Evolutionary conservation across 1,284 basidiomycete species (phyloP).

Genomic region (Ustilago hordei): DNA sequence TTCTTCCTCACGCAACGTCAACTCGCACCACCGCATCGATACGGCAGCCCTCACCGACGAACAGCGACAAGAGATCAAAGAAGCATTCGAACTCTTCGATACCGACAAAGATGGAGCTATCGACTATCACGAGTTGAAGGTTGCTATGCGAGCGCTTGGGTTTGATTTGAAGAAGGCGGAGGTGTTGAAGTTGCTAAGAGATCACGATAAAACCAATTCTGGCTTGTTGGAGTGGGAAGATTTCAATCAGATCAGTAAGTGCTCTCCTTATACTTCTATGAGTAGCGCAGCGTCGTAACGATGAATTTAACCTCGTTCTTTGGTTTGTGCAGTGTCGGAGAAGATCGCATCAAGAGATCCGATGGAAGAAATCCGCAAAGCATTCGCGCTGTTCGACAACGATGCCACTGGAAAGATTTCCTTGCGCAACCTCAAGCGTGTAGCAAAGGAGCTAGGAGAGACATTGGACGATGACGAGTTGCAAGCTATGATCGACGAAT

Average conservation of each 20-base stretch:
- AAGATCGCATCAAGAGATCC: constrained; percentile 92
- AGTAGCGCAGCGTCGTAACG: not conserved
- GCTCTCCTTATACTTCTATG: not conserved
- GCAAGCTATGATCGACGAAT: constrained; percentile 99
- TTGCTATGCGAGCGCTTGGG: constrained; percentile 96
- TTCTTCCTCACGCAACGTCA: constrained; percentile 30
- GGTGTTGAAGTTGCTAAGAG: constrained; percentile 91
- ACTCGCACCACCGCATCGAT: constrained; percentile 39
- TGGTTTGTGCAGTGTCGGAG: constrained; percentile 81
- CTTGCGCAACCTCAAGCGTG: constrained; percentile 87
- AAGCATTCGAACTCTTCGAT: constrained; percentile 99
- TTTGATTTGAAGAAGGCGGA: constrained; percentile 99
- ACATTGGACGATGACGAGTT: constrained; percentile 94
- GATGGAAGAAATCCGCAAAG: constrained; percentile 93
- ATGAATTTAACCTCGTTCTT: too few species aligned
- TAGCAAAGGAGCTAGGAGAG: constrained; percentile 97
- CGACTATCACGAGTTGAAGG: constrained; percentile 94
- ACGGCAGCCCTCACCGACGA: constrained; percentile 79
- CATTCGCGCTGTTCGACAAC: constrained; percentile 96
- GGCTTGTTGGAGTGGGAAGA: constrained; percentile 94
- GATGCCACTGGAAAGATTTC: constrained; percentile 95
- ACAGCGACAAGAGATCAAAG: constrained; percentile 96
- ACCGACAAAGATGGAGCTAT: constrained; percentile 93
- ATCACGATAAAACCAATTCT: constrained; percentile 88
- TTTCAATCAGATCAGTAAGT: constrained; percentile 95